Conservation (phyloP, 2,329 filamentous ascomycete species). For the Ceratocystis harringtonii region DNA sequence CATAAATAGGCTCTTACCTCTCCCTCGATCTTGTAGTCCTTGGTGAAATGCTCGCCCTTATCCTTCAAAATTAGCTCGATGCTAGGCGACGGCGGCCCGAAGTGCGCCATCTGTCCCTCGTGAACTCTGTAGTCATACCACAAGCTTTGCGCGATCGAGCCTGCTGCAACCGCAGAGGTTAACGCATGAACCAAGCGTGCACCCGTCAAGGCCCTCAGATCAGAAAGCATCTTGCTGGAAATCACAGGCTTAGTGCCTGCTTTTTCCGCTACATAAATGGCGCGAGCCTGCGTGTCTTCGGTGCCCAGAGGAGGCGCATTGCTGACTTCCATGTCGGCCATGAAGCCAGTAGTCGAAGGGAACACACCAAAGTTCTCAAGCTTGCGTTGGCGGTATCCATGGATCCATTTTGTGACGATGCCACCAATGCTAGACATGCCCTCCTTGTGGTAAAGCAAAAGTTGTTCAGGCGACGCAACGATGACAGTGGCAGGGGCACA, state of each 20-base stretch:
- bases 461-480: conserved; percentile 51
- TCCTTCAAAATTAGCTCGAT: conserved; percentile 65
- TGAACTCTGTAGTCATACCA: conserved; percentile 69
- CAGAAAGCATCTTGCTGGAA: conserved; percentile 55
- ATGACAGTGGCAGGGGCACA: conserved; percentile 70
- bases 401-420: conserved; percentile 52
- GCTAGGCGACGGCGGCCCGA: conserved; percentile 66
- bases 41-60: conserved; percentile 43
- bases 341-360: conserved; percentile 39
- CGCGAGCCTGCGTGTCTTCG: conserved; percentile 51
- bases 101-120: conserved; percentile 41
- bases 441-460: conserved; percentile 12
- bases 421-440: conserved; percentile 26
- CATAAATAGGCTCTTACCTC: conserved; percentile 33
- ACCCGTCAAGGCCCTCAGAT: conserved; percentile 66
- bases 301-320: conserved; percentile 44
- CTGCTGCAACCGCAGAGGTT: conserved; percentile 68
- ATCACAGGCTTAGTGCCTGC: conserved; percentile 50
- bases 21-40: conserved; percentile 45
- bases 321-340: conserved; percentile 32
- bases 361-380: conserved; percentile 59
- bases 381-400: conserved; percentile 55
- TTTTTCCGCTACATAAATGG: conserved; percentile 66
- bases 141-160: conserved; percentile 74
- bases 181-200: conserved; percentile 76